Evolutionary conservation across 1,284 basidiomycete genomes (phyloP).

Genomic region (Ceratobasidium sp.): DNA sequence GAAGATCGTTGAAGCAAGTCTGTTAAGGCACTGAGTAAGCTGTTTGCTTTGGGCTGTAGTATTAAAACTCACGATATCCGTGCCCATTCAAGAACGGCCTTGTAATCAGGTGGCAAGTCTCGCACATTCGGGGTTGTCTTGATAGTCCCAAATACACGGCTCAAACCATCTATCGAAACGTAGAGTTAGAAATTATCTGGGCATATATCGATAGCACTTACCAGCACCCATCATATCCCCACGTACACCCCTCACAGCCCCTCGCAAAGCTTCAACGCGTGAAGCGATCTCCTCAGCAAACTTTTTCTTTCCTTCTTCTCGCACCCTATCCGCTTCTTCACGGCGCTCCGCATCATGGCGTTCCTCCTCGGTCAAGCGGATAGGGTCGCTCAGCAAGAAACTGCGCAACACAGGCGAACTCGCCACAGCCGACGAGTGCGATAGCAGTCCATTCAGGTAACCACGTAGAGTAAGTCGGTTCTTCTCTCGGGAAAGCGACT

Average conservation of each 20-base stretch:
- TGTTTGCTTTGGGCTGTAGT: constrained; percentile 37
- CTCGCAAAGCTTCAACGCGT: constrained; percentile 87
- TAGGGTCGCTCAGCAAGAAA: constrained; percentile 86
- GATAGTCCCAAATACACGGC: constrained; percentile 87
- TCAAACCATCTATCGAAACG: constrained; percentile 77
- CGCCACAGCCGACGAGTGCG: constrained; percentile 73
- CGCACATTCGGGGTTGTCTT: constrained; percentile 82
- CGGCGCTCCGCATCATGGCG: constrained; percentile 79
- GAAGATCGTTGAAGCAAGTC: constrained; percentile 94
- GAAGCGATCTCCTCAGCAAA: constrained; percentile 90
- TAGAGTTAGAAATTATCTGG: constrained; percentile 42
- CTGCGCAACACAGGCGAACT: constrained; percentile 87
- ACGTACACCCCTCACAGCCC: constrained; percentile 87
- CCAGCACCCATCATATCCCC: constrained; percentile 89
- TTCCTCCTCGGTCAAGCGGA: constrained; percentile 77
- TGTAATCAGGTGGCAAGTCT: constrained; percentile 85
- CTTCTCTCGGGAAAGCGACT: constrained; percentile 82
- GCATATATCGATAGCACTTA: constrained; percentile 50
- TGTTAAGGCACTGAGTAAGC: constrained; percentile 49
- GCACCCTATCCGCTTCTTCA: constrained; percentile 88
- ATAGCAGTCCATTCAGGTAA: constrained; percentile 85
- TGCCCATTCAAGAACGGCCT: constrained; percentile 94
- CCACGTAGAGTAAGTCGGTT: constrained; percentile 94
- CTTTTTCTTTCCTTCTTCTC: constrained; percentile 86
- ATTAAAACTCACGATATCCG: constrained; percentile 81